Conservation (phyloP, 1,139 yeast species). For the Pichia inconspicua region DNA sequence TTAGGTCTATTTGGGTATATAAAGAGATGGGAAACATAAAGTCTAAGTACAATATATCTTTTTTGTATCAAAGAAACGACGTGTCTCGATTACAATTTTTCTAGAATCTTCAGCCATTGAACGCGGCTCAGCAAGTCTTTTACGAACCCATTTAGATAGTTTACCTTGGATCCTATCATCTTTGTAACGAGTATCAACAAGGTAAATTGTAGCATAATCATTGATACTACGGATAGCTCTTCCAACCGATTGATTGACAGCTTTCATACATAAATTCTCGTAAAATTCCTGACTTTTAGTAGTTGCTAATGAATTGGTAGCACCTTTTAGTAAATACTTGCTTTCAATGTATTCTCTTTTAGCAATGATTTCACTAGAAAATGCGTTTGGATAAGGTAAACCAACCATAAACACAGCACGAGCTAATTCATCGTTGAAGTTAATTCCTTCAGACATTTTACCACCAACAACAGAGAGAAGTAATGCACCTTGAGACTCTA, state of each 20-base stretch:
- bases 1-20: not conserved
- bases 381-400: conserved; percentile 80
- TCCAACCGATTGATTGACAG: conserved; percentile 90
- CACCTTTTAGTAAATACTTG: conserved; percentile 33
- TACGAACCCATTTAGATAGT: conserved; percentile 68
- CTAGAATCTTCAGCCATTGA: not conserved
- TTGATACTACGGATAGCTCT: conserved; percentile 79
- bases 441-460: conserved; percentile 88
- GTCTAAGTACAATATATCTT: too few relatives aligned
- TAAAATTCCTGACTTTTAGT: conserved; percentile 54
- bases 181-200: conserved; percentile 60
- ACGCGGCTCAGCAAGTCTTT: not conserved
- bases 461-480: conserved; percentile 90
- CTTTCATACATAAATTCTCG: conserved; percentile 85
- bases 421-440: conserved; percentile 79
- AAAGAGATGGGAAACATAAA: not conserved
- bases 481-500: conserved; percentile 46
- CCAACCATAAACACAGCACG: conserved; percentile 86
- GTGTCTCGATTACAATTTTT: conserved; percentile 1
- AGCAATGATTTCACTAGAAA: conserved; percentile 76
- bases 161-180: conserved; percentile 44
- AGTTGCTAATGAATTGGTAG: conserved; percentile 34
- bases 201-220: conserved; percentile 71
- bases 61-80: not conserved
- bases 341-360: conserved; percentile 59